Base-by-base conservation (phyloP, 345 rosid genomes). In the Raphanus sativus region DNA sequence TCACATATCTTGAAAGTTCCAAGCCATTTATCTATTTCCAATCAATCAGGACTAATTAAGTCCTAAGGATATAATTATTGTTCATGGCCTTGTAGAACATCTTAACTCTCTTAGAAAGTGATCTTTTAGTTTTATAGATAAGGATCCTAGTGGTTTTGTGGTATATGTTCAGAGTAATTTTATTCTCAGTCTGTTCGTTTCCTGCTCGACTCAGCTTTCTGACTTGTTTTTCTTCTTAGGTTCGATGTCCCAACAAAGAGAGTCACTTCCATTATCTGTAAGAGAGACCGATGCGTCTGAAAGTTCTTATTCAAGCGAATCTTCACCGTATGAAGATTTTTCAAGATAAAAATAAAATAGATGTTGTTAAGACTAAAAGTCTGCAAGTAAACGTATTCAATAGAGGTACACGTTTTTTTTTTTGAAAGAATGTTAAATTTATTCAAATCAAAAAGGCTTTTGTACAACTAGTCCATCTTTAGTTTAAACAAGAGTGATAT, bases 271-370 rank as follows among this genome's bases (percentile, higher is more conserved):
- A 17, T 83, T 88, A 38, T 90, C 98, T 52, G 94, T 95, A 38
- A 82, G 82, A 80, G 97, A 92, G 69, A 70, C 84, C 50, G 80
- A 88, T 45, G 79, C 86, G 17, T 91, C 82, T 38, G 93, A 84
- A 83, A 86, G 88, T 50, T 95, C 89, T 75, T 87, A 87, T 54
- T 94, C 96, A 11, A 80, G 92, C 56, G 92, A 84, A 50, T 88
- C 96, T 54, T 87, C 95, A 2, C 87, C 97, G 11, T 90, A 81
- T 8, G 97, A 92, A 84, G 98, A 94, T 82, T 84, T 86, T 67
- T 83, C 78, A 1, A 90, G 86, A 16, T 83, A 62, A 5, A 24
- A 11, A 1, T 3, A 32, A 8, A 32, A 32, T 32, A 32, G 36
- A 32, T 32, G 36, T 32, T 21, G 21, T 21, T 21, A 21, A 21